These are phyloP conservation scores for Apiospora rasikravindrae DNA, from an alignment of 2,329 filamentous ascomycete genomes.

Conservation along the genomic window DNA sequence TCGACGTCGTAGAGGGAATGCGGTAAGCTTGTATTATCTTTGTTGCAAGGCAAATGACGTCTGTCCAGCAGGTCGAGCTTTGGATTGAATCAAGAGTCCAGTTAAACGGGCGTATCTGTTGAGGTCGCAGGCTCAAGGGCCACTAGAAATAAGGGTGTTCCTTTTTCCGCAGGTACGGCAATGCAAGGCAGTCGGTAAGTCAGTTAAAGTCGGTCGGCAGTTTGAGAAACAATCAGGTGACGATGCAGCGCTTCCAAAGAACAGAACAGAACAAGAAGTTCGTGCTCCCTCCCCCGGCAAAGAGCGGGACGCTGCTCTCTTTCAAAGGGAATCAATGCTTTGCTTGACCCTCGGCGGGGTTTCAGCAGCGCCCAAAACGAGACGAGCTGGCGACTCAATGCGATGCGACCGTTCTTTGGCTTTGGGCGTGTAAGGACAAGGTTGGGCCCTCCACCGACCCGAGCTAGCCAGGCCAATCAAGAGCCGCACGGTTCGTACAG, in stretches of 20 bases:
- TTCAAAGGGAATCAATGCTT: constrained; percentile 13
- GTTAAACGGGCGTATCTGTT: neutral
- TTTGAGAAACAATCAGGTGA: constrained; percentile 4
- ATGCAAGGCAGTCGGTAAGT: neutral
- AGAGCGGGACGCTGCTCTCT: constrained; percentile 11
- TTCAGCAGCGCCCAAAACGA: constrained; percentile 35
- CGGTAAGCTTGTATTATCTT: constrained; percentile 4
- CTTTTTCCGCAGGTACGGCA: neutral
- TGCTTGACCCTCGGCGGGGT: constrained; percentile 36
- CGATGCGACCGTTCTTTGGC: constrained; percentile 28
- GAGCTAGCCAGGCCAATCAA: neutral
- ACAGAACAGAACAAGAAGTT: constrained; percentile 5
- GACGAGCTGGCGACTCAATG: constrained; percentile 23
- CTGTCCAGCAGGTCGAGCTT: constrained; percentile 17
- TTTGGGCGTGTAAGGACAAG: constrained; percentile 1
- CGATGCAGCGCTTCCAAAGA: constrained; percentile 16
- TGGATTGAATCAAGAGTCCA: neutral
- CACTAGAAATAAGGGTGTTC: neutral
- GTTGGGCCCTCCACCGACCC: neutral
- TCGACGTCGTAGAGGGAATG: constrained; percentile 2
- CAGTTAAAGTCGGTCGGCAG: neutral
- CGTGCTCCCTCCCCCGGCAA: neutral
- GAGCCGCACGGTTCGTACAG: neutral
- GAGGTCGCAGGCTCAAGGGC: neutral
- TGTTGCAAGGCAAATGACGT: constrained; percentile 10